A percentile compares a stretch with the other conserved stretches of the same genome.
phyloP scores from a whole-genome alignment of 2,329 filamentous ascomycete species.

The Akanthomyces uredinophilus region DNA sequence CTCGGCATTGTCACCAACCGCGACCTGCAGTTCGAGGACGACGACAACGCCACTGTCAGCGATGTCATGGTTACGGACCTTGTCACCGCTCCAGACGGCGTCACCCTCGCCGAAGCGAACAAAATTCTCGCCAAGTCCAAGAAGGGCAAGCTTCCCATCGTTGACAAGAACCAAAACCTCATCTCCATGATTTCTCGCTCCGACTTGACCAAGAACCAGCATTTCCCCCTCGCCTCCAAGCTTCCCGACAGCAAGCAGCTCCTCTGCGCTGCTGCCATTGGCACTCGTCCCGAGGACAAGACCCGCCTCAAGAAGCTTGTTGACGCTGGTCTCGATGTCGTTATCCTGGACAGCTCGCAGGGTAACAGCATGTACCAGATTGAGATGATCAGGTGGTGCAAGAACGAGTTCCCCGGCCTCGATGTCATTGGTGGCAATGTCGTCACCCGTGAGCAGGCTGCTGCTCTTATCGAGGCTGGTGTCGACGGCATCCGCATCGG shows the following conservation, averaged over 20 bases:
- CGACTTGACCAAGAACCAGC: conserved; percentile 96
- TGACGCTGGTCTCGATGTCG: conserved; percentile 91
- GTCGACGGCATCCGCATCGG: conserved; percentile 96
- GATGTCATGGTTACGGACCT: conserved; percentile 95
- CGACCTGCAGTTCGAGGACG: conserved; percentile 93
- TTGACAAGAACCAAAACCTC: conserved; percentile 77
- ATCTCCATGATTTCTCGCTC: conserved; percentile 90
- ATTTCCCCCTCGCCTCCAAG: conserved; percentile 96
- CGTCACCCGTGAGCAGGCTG: conserved; percentile 94
- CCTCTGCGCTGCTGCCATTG: conserved; percentile 90
- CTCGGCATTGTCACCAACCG: conserved; percentile 96
- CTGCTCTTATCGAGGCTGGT: conserved; percentile 83
- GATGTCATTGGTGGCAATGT: conserved; percentile 99
- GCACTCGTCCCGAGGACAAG: conserved; percentile 92
- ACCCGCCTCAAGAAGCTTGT: conserved; percentile 78
- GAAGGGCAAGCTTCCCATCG: conserved; percentile 96
- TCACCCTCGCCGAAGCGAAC: conserved; percentile 85
- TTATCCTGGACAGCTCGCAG: conserved; percentile 92
- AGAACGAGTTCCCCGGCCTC: conserved; percentile 75
- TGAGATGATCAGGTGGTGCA: conserved; percentile 96
- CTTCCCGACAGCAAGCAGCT: conserved; percentile 96
- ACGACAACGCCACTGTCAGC: conserved; percentile 66
- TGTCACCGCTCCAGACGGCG: conserved; percentile 77
- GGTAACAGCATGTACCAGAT: conserved; percentile 99
- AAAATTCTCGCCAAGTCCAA: conserved; percentile 89